A percentile compares a stretch with the other conserved stretches of the same genome.
phyloP scores from a whole-genome alignment of 306 rosid species.

The Cicer bijugum region DNA sequence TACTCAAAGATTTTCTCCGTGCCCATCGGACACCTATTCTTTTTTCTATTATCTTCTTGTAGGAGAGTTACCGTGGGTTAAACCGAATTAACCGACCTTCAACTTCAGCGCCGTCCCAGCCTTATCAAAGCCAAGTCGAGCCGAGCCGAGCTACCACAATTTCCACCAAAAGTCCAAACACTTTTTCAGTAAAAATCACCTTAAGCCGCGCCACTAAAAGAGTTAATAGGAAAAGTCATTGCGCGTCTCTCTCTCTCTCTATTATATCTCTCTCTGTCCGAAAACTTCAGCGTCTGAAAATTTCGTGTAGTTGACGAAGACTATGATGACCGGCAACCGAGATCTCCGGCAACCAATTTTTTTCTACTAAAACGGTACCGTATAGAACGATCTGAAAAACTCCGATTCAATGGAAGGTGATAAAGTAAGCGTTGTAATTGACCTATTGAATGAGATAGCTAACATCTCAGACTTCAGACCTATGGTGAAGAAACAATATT shows the following conservation, averaged over 20 bases:
- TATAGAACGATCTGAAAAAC: slow-evolving; percentile 42
- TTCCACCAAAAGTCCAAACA: slow-evolving; percentile 1
- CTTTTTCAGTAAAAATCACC: slow-evolving; percentile 44
- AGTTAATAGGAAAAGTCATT: slow-evolving; percentile 8
- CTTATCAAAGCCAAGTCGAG: not conserved
- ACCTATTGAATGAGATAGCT: slow-evolving; percentile 67
- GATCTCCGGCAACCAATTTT: slow-evolving; percentile 39
- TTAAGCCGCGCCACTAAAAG: slow-evolving; percentile 49
- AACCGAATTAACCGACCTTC: slow-evolving; percentile 44
- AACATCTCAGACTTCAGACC: slow-evolving; percentile 80
- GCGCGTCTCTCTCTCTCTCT: slow-evolving; percentile 39
- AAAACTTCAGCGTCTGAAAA: slow-evolving; percentile 12
- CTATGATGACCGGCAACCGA: slow-evolving; percentile 41
- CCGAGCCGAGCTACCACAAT: not conserved
- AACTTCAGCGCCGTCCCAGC: slow-evolving; percentile 10
- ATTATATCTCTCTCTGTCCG: not conserved
- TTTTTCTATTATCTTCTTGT: too few species aligned
- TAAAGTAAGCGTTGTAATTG: slow-evolving; percentile 58
- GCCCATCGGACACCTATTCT: too few species aligned
- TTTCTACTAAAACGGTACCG: slow-evolving; percentile 39
- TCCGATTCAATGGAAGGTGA: slow-evolving; percentile 67
- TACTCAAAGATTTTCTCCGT: too few species aligned
- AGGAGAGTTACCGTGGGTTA: slow-evolving; percentile 23
- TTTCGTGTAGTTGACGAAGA: slow-evolving; percentile 37
- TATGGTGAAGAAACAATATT: slow-evolving; percentile 84